These are phyloP conservation scores for Trametes versicolor DNA, from an alignment of 1,284 basidiomycete genomes.

Conservation along the genomic window DNA sequence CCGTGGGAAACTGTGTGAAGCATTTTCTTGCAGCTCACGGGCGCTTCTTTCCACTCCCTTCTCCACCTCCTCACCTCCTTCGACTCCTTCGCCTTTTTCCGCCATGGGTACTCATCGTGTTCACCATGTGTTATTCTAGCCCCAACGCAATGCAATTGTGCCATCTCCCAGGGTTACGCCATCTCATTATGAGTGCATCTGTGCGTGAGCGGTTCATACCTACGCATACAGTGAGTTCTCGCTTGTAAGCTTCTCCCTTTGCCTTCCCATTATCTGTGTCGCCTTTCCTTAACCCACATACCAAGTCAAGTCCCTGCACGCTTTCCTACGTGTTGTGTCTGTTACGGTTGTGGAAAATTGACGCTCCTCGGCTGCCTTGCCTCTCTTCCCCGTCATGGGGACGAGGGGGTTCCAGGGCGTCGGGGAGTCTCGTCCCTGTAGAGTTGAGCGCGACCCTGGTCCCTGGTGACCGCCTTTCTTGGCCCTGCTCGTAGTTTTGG, in stretches of 20 bases:
- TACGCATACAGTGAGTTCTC: not conserved
- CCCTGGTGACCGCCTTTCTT: constrained; percentile 35
- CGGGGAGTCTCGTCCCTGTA: constrained; percentile 54
- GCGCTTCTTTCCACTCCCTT: not conserved
- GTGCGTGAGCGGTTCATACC: no score
- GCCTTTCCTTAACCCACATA: constrained; percentile 51
- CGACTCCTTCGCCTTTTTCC: not conserved
- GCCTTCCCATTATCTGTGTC: not conserved
- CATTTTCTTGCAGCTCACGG: not conserved
- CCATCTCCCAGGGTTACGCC: no score
- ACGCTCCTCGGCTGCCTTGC: constrained; percentile 36
- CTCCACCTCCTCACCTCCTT: not conserved
- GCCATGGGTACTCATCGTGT: not conserved
- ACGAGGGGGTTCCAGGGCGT: constrained; percentile 51
- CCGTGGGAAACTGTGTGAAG: not conserved
- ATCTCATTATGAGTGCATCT: no score
- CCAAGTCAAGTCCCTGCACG: constrained; percentile 50
- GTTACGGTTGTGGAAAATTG: constrained; percentile 53
- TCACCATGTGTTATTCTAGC: not conserved
- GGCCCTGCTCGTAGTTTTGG: constrained; percentile 65
- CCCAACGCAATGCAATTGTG: no score
- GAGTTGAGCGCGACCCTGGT: constrained; percentile 60
- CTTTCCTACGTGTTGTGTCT: constrained; percentile 47
- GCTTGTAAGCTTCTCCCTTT: not conserved
- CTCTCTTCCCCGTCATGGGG: constrained; percentile 40